Base-by-base conservation (phyloP, 768 basidiomycete species). In the Kwoniella europaea region DNA sequence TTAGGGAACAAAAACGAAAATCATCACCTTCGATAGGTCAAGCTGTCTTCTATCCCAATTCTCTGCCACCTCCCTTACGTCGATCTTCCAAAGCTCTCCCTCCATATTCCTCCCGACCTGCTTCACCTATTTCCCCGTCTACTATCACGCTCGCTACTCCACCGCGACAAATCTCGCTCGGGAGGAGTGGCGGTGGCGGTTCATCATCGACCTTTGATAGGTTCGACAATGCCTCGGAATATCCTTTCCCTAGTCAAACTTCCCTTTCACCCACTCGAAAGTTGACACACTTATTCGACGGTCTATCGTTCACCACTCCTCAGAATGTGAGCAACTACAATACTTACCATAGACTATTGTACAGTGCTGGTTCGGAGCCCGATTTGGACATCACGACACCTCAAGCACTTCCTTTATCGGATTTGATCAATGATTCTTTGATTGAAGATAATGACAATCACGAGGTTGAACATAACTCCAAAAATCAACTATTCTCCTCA, bases 1-100 rank as follows among this genome's bases (percentile, higher is more conserved):
- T 29, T 52, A 44, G 65, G 35, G 52, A 58, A 52, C 65, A 60
- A 16, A 71, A 67, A 29, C 59, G 20, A 52, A 71, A 63, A 24
- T 55, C 52, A 5, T 67, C 68, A 22, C 68, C 63, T 50, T 67
- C 72, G n/a, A 63, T 76, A 50, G 74, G 69, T 64, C 74, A 72
- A 63, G 65, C 74, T 22, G 74, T 76, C 43, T 76, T 76, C 61
- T 76, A 76, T 43, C 69, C 71, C 24, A 59, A 27, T 18, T 59
- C 69, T 6, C 56, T 65, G 2, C 66, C 71, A 29, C 66, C 74
- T 5, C 72, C 74, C 13, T 64, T 61, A 27, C 52, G 65, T 16
- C 44, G 50, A 52, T 29, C 65, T 22, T 67, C 65, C 9, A 71
- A 66, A 46, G 56, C 53, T 16, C 22, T 56, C 16, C 69, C 61